These are phyloP conservation scores for Solanum megistacrolobum DNA, from an alignment of 257 asterid genomes.

Conservation along the genomic window DNA sequence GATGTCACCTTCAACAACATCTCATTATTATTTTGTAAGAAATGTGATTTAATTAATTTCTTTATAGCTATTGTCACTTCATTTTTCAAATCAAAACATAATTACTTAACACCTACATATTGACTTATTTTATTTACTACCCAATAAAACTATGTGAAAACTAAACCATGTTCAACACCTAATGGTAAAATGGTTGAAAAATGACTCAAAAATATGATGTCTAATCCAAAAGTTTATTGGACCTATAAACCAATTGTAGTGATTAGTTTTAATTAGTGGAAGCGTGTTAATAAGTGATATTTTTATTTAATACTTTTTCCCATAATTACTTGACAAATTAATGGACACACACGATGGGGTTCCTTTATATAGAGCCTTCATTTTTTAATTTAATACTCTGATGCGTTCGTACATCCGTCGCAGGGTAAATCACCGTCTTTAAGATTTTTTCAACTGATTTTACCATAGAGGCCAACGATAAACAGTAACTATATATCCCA, in stretches of 20 bases:
- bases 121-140: background rate
- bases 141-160: background rate
- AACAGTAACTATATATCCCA: background rate
- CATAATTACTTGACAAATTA: background rate
- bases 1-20: too few species aligned
- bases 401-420: too few species aligned
- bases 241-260: background rate
- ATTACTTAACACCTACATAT: background rate
- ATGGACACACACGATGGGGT: slow-evolving; percentile 1
- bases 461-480: background rate
- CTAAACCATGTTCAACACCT: background rate
- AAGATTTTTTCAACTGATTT: accelerated
- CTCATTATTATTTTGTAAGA: background rate
- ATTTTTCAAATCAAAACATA: background rate
- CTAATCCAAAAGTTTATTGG: background rate
- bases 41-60: background rate
- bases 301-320: background rate
- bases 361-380: background rate
- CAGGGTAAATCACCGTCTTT: too few species aligned
- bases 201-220: background rate
- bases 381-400: background rate
- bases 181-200: background rate
- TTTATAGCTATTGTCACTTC: background rate
- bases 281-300: background rate
- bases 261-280: slow-evolving; percentile 3